phyloP scores from a whole-genome alignment of 1,139 yeast genomes.

The Martiniozyma asiatica region DNA sequence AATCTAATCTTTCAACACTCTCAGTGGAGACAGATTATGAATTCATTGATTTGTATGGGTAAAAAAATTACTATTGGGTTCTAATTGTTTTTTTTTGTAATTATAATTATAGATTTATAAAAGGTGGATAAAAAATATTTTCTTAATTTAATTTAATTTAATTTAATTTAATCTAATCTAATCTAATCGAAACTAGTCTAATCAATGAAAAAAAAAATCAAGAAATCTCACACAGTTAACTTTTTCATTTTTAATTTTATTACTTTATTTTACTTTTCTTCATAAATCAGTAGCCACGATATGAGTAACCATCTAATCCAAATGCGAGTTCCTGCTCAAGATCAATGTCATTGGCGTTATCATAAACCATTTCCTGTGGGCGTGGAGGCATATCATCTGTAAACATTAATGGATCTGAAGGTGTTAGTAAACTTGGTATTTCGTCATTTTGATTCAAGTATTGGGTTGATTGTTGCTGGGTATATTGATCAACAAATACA shows the following conservation, averaged over 20 bases:
- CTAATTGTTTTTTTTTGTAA: too few relatives aligned
- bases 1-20: neutral
- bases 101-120: too few relatives aligned
- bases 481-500: conserved; percentile 12
- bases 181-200: too few relatives aligned
- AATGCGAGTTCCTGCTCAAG: conserved; percentile 48
- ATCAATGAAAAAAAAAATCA: too few relatives aligned
- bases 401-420: conserved; percentile 20
- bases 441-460: conserved; percentile 11
- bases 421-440: conserved; percentile 16
- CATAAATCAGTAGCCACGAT: too few relatives aligned
- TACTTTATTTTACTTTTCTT: neutral
- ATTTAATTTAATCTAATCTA: too few relatives aligned
- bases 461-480: conserved; percentile 16
- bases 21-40: conserved; percentile 1
- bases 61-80: neutral
- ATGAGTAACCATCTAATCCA: conserved; percentile 37
- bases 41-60: conserved; percentile 13
- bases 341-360: conserved; percentile 23
- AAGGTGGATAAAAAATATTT: too few relatives aligned
- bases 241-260: neutral
- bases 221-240: neutral
- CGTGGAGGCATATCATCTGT: conserved; percentile 29
- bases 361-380: conserved; percentile 28
- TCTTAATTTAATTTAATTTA: too few relatives aligned